A percentile compares a stretch with the other conserved stretches of the same genome.
These are phyloP conservation scores for Baorangia bicolor DNA, from an alignment of 768 basidiomycete species.

Conservation along the genomic window DNA sequence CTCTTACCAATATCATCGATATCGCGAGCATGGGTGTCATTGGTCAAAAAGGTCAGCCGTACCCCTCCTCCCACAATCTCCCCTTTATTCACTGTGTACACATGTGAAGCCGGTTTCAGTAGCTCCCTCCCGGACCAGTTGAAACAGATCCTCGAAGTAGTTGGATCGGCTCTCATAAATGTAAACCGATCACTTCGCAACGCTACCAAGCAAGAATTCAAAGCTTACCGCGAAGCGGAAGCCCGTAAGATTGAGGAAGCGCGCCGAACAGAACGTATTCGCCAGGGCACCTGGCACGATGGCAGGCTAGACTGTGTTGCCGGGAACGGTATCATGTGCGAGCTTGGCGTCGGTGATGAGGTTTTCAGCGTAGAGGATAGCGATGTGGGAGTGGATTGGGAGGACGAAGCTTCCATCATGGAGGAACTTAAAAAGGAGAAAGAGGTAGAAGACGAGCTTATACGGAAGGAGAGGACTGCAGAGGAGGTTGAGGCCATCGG, in stretches of 20 bases:
- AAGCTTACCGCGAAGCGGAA: conserved; percentile 38
- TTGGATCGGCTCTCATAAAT: conserved; percentile 65
- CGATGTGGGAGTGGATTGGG: conserved; percentile 15
- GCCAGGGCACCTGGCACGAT: conserved; percentile 78
- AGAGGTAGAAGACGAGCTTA: conserved; percentile 33
- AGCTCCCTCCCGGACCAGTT: conserved; percentile 80
- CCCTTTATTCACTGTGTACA: not conserved
- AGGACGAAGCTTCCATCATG: conserved; percentile 7
- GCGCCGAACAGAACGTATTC: conserved; percentile 46
- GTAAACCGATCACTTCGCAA: conserved; percentile 53
- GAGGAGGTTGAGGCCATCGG: conserved; percentile 53
- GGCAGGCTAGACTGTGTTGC: conserved; percentile 81
- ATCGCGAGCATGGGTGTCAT: conserved; percentile 93
- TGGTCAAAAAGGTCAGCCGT: conserved; percentile 77
- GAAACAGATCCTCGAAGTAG: conserved; percentile 79
- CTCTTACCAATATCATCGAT: conserved; percentile 80
- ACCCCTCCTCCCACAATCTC: not conserved
- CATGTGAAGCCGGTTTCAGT: conserved; percentile 69
- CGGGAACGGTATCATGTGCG: conserved; percentile 84
- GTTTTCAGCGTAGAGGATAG: conserved; percentile 39
- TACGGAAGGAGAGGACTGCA: conserved; percentile 29
- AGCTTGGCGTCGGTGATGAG: conserved; percentile 84
- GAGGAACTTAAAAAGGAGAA: conserved; percentile 26
- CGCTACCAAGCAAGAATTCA: conserved; percentile 40
- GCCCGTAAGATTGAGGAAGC: conserved; percentile 38